Percentiles rank a stretch among this genome's conserved stretches.
phyloP scores from a whole-genome alignment of 768 basidiomycete genomes.

The Boletus rubroflammeus region DNA sequence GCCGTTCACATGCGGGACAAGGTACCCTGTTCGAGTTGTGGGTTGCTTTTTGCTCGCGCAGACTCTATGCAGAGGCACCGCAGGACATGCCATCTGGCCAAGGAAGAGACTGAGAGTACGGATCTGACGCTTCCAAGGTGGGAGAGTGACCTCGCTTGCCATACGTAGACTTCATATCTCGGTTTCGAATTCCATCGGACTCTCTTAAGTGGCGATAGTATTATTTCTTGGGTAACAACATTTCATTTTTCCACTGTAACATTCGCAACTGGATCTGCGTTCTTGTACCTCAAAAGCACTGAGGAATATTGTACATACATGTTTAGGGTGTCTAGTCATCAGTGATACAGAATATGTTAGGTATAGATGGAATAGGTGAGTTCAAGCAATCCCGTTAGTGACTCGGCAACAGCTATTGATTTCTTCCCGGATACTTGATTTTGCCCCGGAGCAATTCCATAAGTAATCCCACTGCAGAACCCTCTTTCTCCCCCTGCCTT shows the following conservation, averaged over 20 bases:
- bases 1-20: conserved; percentile 22
- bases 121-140: background rate
- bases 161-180: background rate
- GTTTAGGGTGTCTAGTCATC: background rate
- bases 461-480: conserved; percentile 29
- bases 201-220: background rate
- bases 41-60: conserved; percentile 19
- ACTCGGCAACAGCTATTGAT: background rate
- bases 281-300: background rate
- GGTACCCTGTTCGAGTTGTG: conserved; percentile 17
- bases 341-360: background rate
- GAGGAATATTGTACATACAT: background rate
- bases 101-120: background rate
- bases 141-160: background rate
- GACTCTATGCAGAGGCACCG: conserved; percentile 27
- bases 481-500: conserved; percentile 20
- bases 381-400: background rate
- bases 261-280: background rate
- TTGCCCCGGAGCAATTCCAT: conserved; percentile 32
- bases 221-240: background rate
- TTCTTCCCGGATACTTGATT: conserved; percentile 22
- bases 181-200: background rate
- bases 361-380: background rate
- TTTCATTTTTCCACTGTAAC: background rate
- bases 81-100: conserved; percentile 6